A percentile compares a stretch with the other conserved stretches of the same genome.
phyloP scores from a whole-genome alignment of 1,139 yeast species.

The Debaryomyces singareniensis region DNA sequence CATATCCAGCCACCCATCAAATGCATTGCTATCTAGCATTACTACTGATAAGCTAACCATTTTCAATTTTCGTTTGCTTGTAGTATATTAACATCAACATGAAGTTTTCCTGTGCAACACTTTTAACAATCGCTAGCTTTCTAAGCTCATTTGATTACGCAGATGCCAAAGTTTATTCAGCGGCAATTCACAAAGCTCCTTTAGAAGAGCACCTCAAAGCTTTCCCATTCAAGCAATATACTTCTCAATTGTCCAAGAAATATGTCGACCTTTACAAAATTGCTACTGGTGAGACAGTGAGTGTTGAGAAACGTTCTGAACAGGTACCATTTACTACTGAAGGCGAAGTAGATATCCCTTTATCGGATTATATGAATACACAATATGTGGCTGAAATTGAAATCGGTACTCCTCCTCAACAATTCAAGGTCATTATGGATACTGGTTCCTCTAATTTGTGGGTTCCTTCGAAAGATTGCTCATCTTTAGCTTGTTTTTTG shows the following conservation, averaged over 20 bases:
- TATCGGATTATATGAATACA: conserved; percentile 88
- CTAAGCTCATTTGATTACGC: conserved; percentile 38
- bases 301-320: conserved; percentile 18
- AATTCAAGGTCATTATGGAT: conserved; percentile 84
- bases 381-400: conserved; percentile 89
- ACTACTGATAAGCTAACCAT: background rate
- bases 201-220: conserved; percentile 57
- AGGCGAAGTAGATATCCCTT: conserved; percentile 62
- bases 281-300: conserved; percentile 20
- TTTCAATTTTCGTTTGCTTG: background rate
- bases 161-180: conserved; percentile 54
- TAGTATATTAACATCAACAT: conserved; percentile 11
- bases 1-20: conserved; percentile 1
- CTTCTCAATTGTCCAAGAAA: conserved; percentile 66
- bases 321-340: conserved; percentile 40
- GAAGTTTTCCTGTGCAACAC: conserved; percentile 29
- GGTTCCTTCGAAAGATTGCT: conserved; percentile 88
- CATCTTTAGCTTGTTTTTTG: conserved; percentile 90
- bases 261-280: conserved; percentile 54
- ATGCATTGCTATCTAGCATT: background rate
- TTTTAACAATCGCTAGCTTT: conserved; percentile 48
- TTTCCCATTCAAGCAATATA: conserved; percentile 54
- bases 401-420: conserved; percentile 89
- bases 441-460: conserved; percentile 96
- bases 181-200: conserved; percentile 60